phyloP scores from a whole-genome alignment of 495 filamentous ascomycete species.

The Durotheca rogersii region DNA sequence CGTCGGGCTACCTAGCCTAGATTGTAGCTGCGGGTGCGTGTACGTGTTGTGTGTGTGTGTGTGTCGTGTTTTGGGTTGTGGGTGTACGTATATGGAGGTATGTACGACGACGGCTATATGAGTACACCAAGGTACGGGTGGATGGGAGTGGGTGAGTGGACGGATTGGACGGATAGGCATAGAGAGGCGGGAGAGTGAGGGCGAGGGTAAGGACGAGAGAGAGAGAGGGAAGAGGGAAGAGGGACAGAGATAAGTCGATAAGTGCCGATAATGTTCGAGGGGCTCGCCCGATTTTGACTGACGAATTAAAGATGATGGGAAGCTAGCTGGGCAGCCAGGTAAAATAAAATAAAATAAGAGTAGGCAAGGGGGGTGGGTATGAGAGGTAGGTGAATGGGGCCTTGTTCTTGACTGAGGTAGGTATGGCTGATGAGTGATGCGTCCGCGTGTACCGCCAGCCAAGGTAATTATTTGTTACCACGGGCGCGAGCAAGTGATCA shows the following conservation, averaged over 20 bases:
- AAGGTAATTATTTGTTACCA: constrained; percentile 6
- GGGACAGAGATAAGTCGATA: too few species aligned
- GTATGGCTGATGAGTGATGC: background rate
- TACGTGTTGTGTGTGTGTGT: too few species aligned
- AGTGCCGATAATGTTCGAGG: too few species aligned
- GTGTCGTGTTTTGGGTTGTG: too few species aligned
- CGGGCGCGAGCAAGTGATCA: constrained; percentile 1
- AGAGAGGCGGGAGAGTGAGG: too few species aligned
- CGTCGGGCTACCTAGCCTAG: too few species aligned
- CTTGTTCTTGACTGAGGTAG: constrained; percentile 1
- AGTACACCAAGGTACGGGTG: background rate
- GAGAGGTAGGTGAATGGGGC: constrained; percentile 8
- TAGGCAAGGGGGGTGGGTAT: constrained; percentile 15
- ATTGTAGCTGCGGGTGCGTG: too few species aligned
- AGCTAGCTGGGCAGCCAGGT: background rate
- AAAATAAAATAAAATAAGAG: background rate
- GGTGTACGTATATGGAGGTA: background rate
- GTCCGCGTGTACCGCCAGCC: background rate
- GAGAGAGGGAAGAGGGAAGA: too few species aligned
- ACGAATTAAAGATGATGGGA: too few species aligned
- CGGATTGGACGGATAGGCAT: constrained; percentile 5
- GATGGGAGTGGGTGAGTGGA: background rate
- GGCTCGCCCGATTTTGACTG: too few species aligned
- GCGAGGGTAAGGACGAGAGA: too few species aligned
- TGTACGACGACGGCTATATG: too few species aligned